These are phyloP conservation scores for Mycena crocata DNA, from an alignment of 768 basidiomycete species.

Conservation along the genomic window DNA sequence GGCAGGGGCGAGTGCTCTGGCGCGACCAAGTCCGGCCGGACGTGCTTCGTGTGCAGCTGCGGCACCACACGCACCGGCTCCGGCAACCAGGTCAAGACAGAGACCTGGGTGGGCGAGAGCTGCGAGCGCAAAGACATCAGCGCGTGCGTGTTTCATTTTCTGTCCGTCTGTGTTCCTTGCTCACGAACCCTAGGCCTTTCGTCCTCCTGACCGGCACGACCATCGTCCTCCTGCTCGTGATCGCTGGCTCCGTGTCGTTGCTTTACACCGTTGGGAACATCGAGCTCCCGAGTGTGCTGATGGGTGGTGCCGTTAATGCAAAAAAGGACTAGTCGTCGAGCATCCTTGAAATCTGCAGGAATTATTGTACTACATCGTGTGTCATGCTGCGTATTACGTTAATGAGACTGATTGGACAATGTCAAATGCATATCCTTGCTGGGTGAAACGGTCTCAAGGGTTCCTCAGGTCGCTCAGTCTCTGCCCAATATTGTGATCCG, in stretches of 20 bases:
- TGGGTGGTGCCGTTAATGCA: constrained; percentile 65
- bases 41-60: constrained; percentile 68
- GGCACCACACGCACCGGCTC: constrained; percentile 60
- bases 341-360: background rate
- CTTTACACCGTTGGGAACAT: constrained; percentile 71
- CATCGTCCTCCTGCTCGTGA: constrained; percentile 70
- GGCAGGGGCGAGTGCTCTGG: constrained; percentile 75
- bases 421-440: no score
- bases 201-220: constrained; percentile 78
- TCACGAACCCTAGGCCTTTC: constrained; percentile 66
- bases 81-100: constrained; percentile 63
- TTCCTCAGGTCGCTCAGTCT: no score
- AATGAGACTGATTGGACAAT: constrained; percentile 24
- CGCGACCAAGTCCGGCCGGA: constrained; percentile 68
- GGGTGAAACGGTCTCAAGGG: no score
- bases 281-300: constrained; percentile 79
- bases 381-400: constrained; percentile 19
- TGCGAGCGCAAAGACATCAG: constrained; percentile 87
- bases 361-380: constrained; percentile 26
- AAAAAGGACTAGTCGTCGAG: constrained; percentile 60
- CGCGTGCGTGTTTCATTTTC: constrained; percentile 62
- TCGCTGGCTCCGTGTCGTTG: constrained; percentile 75
- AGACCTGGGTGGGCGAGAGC: constrained; percentile 78
- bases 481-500: no score
- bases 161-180: constrained; percentile 2